A percentile compares a stretch with the other conserved stretches of the same genome.
phyloP scores from a whole-genome alignment of 768 basidiomycete genomes.

The Hygrophorus pudorinus region DNA sequence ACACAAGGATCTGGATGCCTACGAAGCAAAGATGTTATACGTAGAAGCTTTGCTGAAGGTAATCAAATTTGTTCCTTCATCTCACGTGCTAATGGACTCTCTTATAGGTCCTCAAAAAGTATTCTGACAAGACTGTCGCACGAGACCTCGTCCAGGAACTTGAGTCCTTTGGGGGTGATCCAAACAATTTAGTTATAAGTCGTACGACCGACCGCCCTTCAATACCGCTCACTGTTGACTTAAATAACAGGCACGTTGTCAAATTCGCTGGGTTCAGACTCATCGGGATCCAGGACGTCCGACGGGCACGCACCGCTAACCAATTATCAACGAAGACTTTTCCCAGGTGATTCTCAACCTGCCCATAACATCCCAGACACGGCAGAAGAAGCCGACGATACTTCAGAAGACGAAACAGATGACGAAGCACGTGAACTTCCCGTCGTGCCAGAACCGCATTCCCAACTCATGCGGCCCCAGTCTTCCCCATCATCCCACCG shows the following conservation, averaged over 20 bases:
- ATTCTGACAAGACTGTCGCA: conserved; percentile 76
- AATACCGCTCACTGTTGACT: background rate
- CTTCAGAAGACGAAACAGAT: conserved; percentile 40
- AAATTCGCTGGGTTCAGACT: conserved; percentile 47
- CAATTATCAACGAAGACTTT: conserved; percentile 12
- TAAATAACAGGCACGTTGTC: conserved; percentile 30
- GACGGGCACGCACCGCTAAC: conserved; percentile 25
- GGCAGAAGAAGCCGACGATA: conserved; percentile 21
- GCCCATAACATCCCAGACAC: conserved; percentile 17
- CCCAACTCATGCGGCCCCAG: conserved; percentile 46
- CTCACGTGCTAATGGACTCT: background rate
- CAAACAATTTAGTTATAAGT: conserved; percentile 53
- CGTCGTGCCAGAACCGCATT: conserved; percentile 18
- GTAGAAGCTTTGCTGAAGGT: conserved; percentile 84
- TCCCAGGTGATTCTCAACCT: conserved; percentile 12
- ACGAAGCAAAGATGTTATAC: conserved; percentile 83
- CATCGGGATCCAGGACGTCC: conserved; percentile 56
- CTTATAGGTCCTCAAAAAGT: conserved; percentile 64
- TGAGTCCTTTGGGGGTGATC: conserved; percentile 64
- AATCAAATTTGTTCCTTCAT: conserved; percentile 7
- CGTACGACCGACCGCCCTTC: conserved; percentile 29
- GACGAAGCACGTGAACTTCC: conserved; percentile 39
- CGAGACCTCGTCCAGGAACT: conserved; percentile 68
- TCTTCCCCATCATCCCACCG: conserved; percentile 73
- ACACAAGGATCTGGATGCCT: conserved; percentile 68